These are phyloP conservation scores for Colletotrichum australisinense DNA, from an alignment of 2,329 filamentous ascomycete genomes.

Conservation along the genomic window DNA sequence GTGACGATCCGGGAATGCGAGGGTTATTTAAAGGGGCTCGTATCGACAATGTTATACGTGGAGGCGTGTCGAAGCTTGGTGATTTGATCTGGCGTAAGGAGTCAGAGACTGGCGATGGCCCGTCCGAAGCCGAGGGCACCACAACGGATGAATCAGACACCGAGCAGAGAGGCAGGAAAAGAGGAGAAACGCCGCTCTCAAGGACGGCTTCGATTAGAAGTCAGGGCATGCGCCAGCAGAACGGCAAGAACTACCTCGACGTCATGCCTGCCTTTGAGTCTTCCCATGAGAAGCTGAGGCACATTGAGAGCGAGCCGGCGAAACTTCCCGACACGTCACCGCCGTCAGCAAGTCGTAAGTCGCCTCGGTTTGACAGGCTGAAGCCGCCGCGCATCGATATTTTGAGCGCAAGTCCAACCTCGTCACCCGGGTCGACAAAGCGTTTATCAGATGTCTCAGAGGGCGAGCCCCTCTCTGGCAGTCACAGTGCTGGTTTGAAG, in stretches of 20 bases:
- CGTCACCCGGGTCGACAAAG: conserved; percentile 44
- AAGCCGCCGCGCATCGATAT: conserved; percentile 63
- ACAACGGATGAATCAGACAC: conserved; percentile 62
- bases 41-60: conserved; percentile 77
- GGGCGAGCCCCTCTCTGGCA: conserved; percentile 48
- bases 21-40: conserved; percentile 83
- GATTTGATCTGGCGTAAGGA: conserved; percentile 70
- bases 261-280: conserved; percentile 62
- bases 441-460: conserved; percentile 52
- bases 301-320: conserved; percentile 16
- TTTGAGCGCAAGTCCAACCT: conserved; percentile 52
- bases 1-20: conserved; percentile 66
- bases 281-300: conserved; percentile 33
- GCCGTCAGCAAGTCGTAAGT: conserved; percentile 50
- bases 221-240: conserved; percentile 44
- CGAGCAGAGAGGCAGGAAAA: conserved; percentile 54
- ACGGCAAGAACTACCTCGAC: conserved; percentile 60
- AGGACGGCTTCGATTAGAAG: conserved; percentile 33
- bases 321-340: not conserved
- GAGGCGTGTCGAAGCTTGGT: conserved; percentile 66
- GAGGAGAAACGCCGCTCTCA: conserved; percentile 40
- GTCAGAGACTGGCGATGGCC: conserved; percentile 41
- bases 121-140: conserved; percentile 49
- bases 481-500: conserved; percentile 43
- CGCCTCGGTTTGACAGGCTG: conserved; percentile 58